Percentiles rank a stretch among this genome's conserved stretches.
These are phyloP conservation scores for Tranzscheliella williamsii DNA, from an alignment of 1,284 basidiomycete genomes.

Conservation along the genomic window DNA sequence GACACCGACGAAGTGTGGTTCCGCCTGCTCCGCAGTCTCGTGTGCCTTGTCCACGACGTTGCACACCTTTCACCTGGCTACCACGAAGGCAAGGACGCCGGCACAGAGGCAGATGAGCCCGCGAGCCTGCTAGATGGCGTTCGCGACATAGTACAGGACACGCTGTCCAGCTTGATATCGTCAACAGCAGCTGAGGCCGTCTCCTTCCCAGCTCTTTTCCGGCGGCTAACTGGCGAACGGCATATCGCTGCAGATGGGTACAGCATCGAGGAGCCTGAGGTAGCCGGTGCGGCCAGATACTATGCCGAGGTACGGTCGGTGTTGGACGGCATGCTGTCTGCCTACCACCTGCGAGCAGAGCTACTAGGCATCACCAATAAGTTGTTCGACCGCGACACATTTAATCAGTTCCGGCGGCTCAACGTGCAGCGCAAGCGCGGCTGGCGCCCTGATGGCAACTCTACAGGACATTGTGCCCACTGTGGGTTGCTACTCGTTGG, in stretches of 20 bases:
- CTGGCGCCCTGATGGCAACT: conserved; percentile 51
- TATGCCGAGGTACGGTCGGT: conserved; percentile 91
- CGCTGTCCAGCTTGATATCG: conserved; percentile 81
- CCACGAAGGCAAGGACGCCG: background rate
- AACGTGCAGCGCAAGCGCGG: conserved; percentile 59
- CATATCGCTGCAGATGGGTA: conserved; percentile 16
- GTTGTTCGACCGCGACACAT: conserved; percentile 80
- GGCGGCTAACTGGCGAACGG: conserved; percentile 67
- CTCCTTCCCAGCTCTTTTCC: conserved; percentile 89
- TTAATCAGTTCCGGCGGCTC: conserved; percentile 69
- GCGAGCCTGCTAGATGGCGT: conserved; percentile 12
- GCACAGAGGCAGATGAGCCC: background rate
- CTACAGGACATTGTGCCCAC: conserved; percentile 6
- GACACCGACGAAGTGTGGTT: conserved; percentile 89
- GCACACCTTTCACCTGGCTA: conserved; percentile 3
- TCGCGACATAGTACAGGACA: conserved; percentile 76
- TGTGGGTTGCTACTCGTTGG: conserved; percentile 23
- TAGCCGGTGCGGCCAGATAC: conserved; percentile 47
- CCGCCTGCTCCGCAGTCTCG: conserved; percentile 76
- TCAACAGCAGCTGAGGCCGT: conserved; percentile 78
- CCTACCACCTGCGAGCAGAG: conserved; percentile 87
- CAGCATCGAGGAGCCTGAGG: conserved; percentile 6
- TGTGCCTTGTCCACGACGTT: conserved; percentile 72
- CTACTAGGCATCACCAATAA: conserved; percentile 85
- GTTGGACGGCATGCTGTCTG: conserved; percentile 88